These are phyloP conservation scores for Candida buenavistaensis DNA, from an alignment of 1,139 yeast species.

Conservation along the genomic window DNA sequence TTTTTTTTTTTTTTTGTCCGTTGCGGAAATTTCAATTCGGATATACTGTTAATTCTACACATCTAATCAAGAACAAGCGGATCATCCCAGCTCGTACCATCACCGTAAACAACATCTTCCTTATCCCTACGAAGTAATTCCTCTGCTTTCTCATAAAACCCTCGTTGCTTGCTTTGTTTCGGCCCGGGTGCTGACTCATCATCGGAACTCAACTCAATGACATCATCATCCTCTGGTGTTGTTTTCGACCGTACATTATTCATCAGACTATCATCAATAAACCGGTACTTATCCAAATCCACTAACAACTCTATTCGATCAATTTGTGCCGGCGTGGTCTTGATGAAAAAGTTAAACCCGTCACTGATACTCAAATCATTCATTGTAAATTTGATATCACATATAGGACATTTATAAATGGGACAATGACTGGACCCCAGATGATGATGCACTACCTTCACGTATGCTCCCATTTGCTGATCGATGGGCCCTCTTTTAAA, in stretches of 20 bases:
- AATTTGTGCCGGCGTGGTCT: constrained; percentile 36
- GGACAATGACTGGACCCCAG: constrained; percentile 12
- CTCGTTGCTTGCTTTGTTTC: constrained; percentile 1
- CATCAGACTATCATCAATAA: constrained; percentile 30
- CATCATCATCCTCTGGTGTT: background rate
- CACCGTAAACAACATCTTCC: constrained; percentile 2
- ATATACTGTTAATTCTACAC: too few species aligned
- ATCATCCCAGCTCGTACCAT: constrained; percentile 14
- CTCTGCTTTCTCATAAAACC: constrained; percentile 1
- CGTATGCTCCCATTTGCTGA: too few species aligned
- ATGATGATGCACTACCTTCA: too few species aligned
- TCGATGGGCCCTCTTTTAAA: too few species aligned
- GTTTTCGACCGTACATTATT: background rate
- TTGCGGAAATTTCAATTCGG: background rate
- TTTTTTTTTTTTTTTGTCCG: background rate
- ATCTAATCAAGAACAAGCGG: constrained; percentile 8
- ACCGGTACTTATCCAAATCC: constrained; percentile 36
- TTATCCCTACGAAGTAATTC: background rate
- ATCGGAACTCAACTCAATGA: background rate
- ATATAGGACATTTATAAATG: constrained; percentile 41
- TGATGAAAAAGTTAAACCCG: constrained; percentile 43
- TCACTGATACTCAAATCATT: constrained; percentile 41
- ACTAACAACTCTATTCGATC: constrained; percentile 35
- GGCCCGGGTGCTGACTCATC: constrained; percentile 14
- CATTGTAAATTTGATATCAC: constrained; percentile 36